These are phyloP conservation scores for Boechera divaricarpa DNA, from an alignment of 345 rosid species.

Conservation along the genomic window DNA sequence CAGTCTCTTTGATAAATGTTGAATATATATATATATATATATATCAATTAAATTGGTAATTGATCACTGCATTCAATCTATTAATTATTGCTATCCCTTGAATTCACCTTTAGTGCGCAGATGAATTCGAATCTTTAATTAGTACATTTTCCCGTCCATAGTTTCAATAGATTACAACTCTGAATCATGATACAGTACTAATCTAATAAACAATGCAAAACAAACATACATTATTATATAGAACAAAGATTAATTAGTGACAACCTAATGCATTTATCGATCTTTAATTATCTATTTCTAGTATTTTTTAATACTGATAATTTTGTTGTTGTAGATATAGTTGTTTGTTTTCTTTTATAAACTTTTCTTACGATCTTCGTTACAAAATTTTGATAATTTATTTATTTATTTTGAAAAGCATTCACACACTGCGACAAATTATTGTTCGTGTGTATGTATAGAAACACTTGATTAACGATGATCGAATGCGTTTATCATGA, in stretches of 20 bases:
- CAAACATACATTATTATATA: background rate
- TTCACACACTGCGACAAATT: too few relatives aligned
- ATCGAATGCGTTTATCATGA: too few relatives aligned
- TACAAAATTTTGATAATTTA: too few relatives aligned
- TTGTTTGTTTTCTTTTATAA: too few relatives aligned
- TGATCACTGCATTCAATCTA: background rate
- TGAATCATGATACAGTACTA: too few relatives aligned
- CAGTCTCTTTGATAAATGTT: background rate
- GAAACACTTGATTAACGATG: too few relatives aligned
- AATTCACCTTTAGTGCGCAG: background rate
- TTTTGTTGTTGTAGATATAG: too few relatives aligned
- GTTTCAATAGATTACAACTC: background rate
- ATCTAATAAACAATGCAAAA: background rate
- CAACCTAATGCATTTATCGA: background rate
- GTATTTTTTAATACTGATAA: background rate
- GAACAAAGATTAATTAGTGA: conserved; percentile 3
- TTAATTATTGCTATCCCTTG: conserved; percentile 8
- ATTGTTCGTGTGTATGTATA: too few relatives aligned
- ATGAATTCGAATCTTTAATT: background rate
- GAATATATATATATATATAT: background rate
- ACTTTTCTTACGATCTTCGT: too few relatives aligned
- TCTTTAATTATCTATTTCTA: background rate
- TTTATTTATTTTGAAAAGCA: too few relatives aligned
- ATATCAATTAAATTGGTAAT: background rate
- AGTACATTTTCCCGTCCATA: conserved; percentile 12